Conservation (phyloP, 257 asterid genomes). For the Solanum medicagineum region DNA sequence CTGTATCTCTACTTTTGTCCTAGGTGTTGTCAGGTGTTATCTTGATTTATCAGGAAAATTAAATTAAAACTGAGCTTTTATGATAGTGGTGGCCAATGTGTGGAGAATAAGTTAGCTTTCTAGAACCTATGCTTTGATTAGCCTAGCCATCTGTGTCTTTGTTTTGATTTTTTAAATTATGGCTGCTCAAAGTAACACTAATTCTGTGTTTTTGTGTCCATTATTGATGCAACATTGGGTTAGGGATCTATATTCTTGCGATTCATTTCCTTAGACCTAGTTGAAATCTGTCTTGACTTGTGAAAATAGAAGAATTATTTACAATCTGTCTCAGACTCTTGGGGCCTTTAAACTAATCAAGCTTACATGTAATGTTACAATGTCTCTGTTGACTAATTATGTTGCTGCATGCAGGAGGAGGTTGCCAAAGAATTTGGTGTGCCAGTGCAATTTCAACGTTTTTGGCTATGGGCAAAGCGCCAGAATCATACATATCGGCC, state of each 20-base stretch:
- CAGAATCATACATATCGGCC: slow-evolving; percentile 96
- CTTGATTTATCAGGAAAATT: neutral
- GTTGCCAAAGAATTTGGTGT: slow-evolving; percentile 79
- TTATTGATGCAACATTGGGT: neutral
- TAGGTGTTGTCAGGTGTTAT: neutral
- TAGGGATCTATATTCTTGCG: neutral
- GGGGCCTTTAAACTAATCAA: neutral
- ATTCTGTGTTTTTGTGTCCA: neutral
- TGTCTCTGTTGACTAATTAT: neutral
- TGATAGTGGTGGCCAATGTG: neutral
- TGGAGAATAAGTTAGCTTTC: neutral
- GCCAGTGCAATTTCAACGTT: slow-evolving; percentile 88
- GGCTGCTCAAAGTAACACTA: neutral
- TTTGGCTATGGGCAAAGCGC: slow-evolving; percentile 96
- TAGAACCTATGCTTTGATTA: neutral
- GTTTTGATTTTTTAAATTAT: neutral
- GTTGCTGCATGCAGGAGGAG: slow-evolving; percentile 50
- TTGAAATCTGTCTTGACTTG: neutral
- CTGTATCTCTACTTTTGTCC: neutral
- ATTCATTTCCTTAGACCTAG: neutral
- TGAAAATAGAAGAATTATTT: neutral
- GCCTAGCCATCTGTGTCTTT: neutral
- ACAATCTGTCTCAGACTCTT: neutral
- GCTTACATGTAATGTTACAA: neutral
- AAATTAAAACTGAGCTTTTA: neutral